Conservation (phyloP, 805 yeast species). For the Middelhovenomyces tepae region DNA sequence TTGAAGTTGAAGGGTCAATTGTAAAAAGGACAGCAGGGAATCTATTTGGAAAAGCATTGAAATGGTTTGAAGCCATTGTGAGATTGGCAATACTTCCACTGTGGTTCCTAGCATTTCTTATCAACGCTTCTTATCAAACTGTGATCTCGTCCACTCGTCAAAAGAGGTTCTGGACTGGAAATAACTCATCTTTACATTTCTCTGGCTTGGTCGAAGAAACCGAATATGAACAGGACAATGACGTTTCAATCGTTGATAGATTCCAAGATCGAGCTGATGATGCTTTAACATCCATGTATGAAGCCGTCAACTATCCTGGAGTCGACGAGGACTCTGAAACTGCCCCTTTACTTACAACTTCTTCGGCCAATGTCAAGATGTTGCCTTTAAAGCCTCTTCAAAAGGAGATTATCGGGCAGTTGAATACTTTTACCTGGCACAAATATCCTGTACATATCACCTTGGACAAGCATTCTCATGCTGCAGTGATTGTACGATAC, state of each 20-base stretch:
- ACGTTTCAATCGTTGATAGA: conserved; percentile 27
- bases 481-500: conserved; percentile 70
- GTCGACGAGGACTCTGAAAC: background rate
- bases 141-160: conserved; percentile 33
- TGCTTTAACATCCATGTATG: conserved; percentile 40
- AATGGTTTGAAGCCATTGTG: no score
- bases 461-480: conserved; percentile 61
- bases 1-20: no score
- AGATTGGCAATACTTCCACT: conserved; percentile 52
- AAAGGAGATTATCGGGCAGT: conserved; percentile 40
- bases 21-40: no score
- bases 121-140: conserved; percentile 36
- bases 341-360: background rate
- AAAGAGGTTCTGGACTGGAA: conserved; percentile 9
- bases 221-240: conserved; percentile 2
- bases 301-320: conserved; percentile 11
- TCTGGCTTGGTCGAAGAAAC: conserved; percentile 1
- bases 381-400: conserved; percentile 27
- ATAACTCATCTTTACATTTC: conserved; percentile 5
- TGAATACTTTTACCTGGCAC: conserved; percentile 57
- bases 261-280: conserved; percentile 55
- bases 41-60: no score
- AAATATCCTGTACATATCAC: conserved; percentile 66
- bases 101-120: conserved; percentile 51
- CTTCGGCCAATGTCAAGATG: background rate